Evolutionary conservation across 1,139 yeast species (phyloP).

Genomic region (Keqinozyma sinolaborantium): DNA sequence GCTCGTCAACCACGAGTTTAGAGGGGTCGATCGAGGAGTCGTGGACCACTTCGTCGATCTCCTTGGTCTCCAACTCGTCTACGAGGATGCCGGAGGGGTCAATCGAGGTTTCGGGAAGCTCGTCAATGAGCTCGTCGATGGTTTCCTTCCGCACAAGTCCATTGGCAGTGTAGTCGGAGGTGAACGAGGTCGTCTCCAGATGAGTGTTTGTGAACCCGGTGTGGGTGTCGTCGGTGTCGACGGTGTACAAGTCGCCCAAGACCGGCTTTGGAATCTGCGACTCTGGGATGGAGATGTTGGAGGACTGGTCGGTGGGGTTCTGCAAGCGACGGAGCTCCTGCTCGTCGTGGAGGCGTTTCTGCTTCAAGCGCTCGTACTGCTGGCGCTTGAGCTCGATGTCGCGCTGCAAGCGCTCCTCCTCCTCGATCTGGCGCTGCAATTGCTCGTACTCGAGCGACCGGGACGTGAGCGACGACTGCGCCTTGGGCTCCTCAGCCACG

Average conservation of each 20-base stretch:
- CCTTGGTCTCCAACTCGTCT: slow-evolving; percentile 18
- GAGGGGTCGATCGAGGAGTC: slow-evolving; percentile 15
- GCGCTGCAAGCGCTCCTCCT: slow-evolving; percentile 27
- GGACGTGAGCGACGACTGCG: slow-evolving; percentile 5
- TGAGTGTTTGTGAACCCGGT: background rate
- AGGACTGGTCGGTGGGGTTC: slow-evolving; percentile 2
- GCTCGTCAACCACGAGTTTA: slow-evolving; percentile 21
- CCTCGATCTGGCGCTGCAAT: slow-evolving; percentile 25
- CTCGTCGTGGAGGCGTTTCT: slow-evolving; percentile 17
- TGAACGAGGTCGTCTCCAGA: slow-evolving; percentile 1
- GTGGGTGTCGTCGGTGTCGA: background rate
- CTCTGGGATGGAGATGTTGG: slow-evolving; percentile 1
- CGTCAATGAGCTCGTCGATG: background rate
- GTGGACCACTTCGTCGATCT: slow-evolving; percentile 4
- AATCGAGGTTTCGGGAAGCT: slow-evolving; percentile 2
- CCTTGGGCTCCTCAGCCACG: slow-evolving; percentile 7
- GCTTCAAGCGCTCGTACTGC: slow-evolving; percentile 28
- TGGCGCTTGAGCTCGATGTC: slow-evolving; percentile 27
- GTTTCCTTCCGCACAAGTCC: background rate
- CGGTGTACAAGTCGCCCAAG: background rate
- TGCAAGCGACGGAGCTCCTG: slow-evolving; percentile 13
- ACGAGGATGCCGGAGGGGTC: slow-evolving; percentile 13
- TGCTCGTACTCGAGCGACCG: slow-evolving; percentile 8
- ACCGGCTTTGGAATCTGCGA: background rate
- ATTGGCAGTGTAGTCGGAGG: background rate